Percentiles rank a stretch among this genome's conserved stretches.
Evolutionary conservation across 306 rosid genomes (phyloP).

Genomic region (Potentilla sterilis): DNA sequence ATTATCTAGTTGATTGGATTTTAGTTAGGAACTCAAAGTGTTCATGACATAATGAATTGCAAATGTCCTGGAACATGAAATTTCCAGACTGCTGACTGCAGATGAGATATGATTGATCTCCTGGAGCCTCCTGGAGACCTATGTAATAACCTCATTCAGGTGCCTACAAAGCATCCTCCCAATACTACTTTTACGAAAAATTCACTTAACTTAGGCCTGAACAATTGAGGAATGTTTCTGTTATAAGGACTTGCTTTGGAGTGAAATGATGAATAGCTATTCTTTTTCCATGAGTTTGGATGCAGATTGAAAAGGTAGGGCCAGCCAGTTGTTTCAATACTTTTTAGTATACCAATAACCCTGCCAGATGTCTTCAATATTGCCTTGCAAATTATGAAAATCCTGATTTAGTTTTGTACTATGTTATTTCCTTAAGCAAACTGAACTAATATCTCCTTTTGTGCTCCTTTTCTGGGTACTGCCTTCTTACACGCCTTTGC

Average conservation of each 20-base stretch:
- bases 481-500: constrained; percentile 30
- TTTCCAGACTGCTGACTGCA: constrained; percentile 23
- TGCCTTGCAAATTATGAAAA: constrained; percentile 1
- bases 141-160: constrained; percentile 22
- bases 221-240: constrained; percentile 6
- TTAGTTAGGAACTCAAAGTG: constrained; percentile 19
- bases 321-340: constrained; percentile 6
- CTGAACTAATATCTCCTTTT: constrained; percentile 14
- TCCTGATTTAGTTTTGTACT: background rate
- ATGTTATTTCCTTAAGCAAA: constrained; percentile 4
- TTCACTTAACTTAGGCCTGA: constrained; percentile 16
- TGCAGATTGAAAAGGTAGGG: constrained; percentile 12
- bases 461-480: constrained; percentile 25
- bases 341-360: constrained; percentile 1
- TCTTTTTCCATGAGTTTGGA: constrained; percentile 3
- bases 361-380: background rate
- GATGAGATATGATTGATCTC: constrained; percentile 25
- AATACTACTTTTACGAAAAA: background rate
- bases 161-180: constrained; percentile 19
- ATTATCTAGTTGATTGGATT: constrained; percentile 16
- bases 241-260: constrained; percentile 14
- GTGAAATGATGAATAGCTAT: constrained; percentile 15
- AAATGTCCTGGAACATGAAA: constrained; percentile 19
- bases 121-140: constrained; percentile 25
- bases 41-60: constrained; percentile 24